Base-by-base conservation (phyloP, 1,284 basidiomycete genomes). In the Trametes versicolor region DNA sequence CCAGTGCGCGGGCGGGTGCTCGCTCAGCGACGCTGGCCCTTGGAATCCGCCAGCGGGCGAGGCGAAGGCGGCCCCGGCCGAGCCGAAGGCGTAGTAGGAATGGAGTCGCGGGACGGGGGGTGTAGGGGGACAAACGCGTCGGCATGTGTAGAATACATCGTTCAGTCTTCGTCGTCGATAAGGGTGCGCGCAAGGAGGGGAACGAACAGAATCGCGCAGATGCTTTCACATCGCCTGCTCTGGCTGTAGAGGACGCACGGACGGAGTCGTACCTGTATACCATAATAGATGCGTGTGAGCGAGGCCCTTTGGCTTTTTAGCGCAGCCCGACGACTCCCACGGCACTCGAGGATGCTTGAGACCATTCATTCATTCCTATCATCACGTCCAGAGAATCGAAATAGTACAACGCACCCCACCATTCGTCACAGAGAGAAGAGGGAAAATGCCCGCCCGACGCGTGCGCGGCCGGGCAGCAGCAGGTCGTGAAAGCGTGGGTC, bases 11-110 rank as follows among this genome's bases (percentile, higher is more conserved):
- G 93, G 88, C 6, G 93, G 96, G 2, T 99, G 97, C 79, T 92
- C 89, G 64, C 76, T 97, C 79, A 93, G 92, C 72, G 95, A 99
- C 79, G 93, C 89, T 0, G 97, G 97, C 8, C 97, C 97, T 10
- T 99, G 97, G 97, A 94, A 95, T 77, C 78, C 76, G 6, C 32
- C 43, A 15, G 39, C 36, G 39, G 53, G 23, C 53, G 53, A 55
- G 53, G 25, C 53, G 17, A 50, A 58, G 57, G 45, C 19, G 39
- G 27, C 37, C 25, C 39, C 37, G 61, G 39, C 58, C 57, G 21
- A 41, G 34, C 21, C 41, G 41, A 39, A 48, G 55, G 17, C 34
- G 50, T 29, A 34, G 32, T 36, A 47, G 29, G 23, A 32, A 43
- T 15, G 48, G 21, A 19, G 34, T 15, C 37, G 58, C 45, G 37